Conservation (phyloP, 1,284 basidiomycete genomes). For the Sanghuangporus sanghuang region DNA sequence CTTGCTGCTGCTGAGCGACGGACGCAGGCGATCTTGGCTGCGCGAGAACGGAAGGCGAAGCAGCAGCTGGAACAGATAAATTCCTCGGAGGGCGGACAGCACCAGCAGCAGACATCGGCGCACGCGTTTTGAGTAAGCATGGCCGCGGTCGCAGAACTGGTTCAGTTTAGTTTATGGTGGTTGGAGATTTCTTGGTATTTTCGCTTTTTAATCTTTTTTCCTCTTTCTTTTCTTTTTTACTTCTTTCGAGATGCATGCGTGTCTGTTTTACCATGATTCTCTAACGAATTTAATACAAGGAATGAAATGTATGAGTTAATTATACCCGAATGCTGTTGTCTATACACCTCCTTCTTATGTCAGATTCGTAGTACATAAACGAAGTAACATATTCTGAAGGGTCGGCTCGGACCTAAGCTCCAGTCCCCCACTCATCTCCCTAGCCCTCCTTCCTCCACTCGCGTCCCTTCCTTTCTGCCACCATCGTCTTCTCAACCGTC, state of each 20-base stretch:
- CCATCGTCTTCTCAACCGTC: neutral
- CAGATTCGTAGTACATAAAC: neutral
- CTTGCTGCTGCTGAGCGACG: slow-evolving; percentile 67
- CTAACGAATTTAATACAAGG: neutral
- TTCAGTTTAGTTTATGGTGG: neutral
- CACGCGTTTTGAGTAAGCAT: neutral
- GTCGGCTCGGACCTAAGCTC: slow-evolving; percentile 3
- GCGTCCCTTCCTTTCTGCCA: neutral
- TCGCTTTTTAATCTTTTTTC: neutral
- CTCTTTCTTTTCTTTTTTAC: neutral
- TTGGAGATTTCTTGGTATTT: neutral
- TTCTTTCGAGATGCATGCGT: neutral
- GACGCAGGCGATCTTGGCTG: slow-evolving; percentile 46
- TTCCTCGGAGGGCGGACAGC: slow-evolving; percentile 12
- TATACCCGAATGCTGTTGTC: neutral
- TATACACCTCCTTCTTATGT: neutral
- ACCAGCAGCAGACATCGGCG: slow-evolving; percentile 16
- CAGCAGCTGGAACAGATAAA: slow-evolving; percentile 12
- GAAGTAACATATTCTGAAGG: neutral
- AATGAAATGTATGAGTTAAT: neutral
- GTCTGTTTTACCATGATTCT: neutral
- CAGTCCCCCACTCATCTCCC: neutral
- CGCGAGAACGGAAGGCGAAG: slow-evolving; percentile 31
- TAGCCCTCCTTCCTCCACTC: neutral
- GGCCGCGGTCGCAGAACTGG: too few relatives aligned